Conservation (phyloP, 306 rosid species). For the Trifolium subterraneum region DNA sequence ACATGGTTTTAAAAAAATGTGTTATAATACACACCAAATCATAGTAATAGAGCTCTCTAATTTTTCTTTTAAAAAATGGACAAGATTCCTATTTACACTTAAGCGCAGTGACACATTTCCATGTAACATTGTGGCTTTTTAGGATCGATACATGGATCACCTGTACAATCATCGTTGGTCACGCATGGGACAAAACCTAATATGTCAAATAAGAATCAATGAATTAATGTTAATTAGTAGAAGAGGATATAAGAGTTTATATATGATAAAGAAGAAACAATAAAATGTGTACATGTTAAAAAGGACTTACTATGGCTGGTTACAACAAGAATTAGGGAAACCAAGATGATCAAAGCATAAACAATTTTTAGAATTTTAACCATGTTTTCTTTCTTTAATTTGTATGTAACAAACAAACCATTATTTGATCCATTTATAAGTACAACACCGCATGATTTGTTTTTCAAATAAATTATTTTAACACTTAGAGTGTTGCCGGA, state of each 20-base stretch:
- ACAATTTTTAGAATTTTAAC: neutral
- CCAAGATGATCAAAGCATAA: neutral
- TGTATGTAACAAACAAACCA: neutral
- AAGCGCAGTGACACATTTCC: neutral
- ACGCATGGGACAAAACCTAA: neutral
- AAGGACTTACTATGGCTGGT: neutral
- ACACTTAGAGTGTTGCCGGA: neutral
- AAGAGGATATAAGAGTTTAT: neutral
- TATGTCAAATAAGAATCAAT: neutral
- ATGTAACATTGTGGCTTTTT: neutral
- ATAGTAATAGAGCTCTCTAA: too few relatives aligned
- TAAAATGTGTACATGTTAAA: neutral
- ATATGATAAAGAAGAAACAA: neutral
- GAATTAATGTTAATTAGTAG: neutral
- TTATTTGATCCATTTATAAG: neutral
- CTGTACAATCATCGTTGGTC: neutral
- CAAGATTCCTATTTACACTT: too few relatives aligned
- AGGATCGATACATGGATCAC: neutral
- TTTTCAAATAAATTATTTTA: neutral
- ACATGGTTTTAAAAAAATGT: too few relatives aligned
- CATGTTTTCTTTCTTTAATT: neutral
- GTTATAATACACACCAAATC: too few relatives aligned
- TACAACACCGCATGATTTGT: neutral
- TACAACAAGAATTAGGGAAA: neutral
- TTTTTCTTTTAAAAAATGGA: too few relatives aligned